These are phyloP conservation scores for Trichoderma pleuroti DNA, from an alignment of 2,329 filamentous ascomycete species.

Conservation along the genomic window DNA sequence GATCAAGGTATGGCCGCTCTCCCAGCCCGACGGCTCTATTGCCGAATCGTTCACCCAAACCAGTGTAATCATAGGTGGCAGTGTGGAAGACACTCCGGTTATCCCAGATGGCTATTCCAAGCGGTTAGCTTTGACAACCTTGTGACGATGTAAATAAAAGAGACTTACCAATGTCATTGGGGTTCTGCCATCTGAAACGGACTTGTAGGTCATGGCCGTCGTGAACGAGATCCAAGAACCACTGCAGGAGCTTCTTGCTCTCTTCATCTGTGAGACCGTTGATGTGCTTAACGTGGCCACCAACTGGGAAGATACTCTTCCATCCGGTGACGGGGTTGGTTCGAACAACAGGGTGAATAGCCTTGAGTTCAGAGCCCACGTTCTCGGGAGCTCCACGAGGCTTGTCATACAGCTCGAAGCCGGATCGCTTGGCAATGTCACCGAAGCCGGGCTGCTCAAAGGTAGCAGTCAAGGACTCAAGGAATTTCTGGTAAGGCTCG, in stretches of 20 bases:
- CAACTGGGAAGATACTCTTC: conserved; percentile 53
- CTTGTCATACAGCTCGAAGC: conserved; percentile 44
- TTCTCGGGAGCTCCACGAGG: conserved; percentile 50
- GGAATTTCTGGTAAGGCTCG: conserved; percentile 51
- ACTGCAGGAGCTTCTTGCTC: conserved; percentile 46
- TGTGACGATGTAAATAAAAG: not conserved
- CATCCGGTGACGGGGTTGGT: conserved; percentile 58
- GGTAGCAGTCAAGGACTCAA: conserved; percentile 56
- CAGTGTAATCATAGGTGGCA: conserved; percentile 51
- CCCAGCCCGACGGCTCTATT: conserved; percentile 51
- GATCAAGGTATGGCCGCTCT: conserved; percentile 53
- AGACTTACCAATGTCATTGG: conserved; percentile 40
- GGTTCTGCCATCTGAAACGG: conserved; percentile 41
- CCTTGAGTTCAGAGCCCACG: conserved; percentile 44
- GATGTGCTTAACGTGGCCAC: conserved; percentile 48
- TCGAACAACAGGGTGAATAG: conserved; percentile 52
- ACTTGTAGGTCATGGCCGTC: conserved; percentile 58
- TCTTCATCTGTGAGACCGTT: conserved; percentile 48
- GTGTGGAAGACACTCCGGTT: conserved; percentile 55
- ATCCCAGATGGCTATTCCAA: conserved; percentile 51
- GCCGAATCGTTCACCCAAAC: conserved; percentile 45
- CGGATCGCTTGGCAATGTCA: conserved; percentile 42
- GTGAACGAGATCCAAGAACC: conserved; percentile 48
- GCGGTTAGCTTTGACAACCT: not conserved
- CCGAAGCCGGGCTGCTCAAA: conserved; percentile 50